Conservation (phyloP, 176 grass and related monocot species). For the Bolboschoenus planiculmis region DNA sequence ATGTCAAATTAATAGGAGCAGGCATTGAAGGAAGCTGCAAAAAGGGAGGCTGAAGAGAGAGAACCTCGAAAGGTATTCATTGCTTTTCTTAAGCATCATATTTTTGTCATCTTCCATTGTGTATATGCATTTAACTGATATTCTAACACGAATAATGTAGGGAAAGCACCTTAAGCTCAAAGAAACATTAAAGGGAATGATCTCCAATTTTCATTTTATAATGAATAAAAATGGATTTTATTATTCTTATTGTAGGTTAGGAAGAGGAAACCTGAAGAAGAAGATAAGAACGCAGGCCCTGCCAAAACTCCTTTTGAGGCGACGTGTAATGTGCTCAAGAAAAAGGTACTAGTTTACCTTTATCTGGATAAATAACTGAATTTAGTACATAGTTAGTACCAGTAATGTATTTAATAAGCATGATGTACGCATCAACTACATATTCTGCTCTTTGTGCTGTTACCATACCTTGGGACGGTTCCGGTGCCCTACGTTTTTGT, state of each 20-base stretch:
- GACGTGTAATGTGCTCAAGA: constrained; percentile 66
- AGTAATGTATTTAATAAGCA: background rate
- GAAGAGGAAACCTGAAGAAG: constrained; percentile 55
- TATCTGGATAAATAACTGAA: background rate
- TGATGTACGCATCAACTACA: background rate
- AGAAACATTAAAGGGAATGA: background rate
- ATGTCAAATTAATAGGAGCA: constrained; percentile 51
- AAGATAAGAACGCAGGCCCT: constrained; percentile 34
- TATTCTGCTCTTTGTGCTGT: background rate
- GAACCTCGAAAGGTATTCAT: constrained; percentile 42
- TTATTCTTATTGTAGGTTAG: constrained; percentile 27
- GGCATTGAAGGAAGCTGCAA: constrained; percentile 82
- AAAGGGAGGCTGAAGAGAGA: constrained; percentile 38
- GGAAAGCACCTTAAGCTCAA: background rate
- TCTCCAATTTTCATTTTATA: background rate
- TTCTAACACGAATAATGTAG: background rate
- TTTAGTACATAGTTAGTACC: background rate
- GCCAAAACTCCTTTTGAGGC: constrained; percentile 79
- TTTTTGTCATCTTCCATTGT: background rate
- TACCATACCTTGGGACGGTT: background rate
- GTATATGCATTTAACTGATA: background rate
- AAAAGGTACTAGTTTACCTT: constrained; percentile 50
- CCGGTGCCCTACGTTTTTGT: too few species aligned
- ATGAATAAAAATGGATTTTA: background rate
- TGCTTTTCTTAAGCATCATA: background rate